Conservation (phyloP, 176 grass and related monocot species). For the Avena atlantica region DNA sequence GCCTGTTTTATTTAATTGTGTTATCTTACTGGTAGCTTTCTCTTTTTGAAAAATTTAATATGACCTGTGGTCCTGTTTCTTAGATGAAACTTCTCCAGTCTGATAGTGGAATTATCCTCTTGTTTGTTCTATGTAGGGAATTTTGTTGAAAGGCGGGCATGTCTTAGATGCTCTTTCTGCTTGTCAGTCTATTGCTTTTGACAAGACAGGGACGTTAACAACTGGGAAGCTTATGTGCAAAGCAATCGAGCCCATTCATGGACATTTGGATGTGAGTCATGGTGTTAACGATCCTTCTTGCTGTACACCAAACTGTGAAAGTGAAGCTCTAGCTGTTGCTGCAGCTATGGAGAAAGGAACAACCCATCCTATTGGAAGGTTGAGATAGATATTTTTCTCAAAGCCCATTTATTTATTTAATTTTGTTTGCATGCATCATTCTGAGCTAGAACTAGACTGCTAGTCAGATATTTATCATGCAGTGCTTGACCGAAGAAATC, state of each 20-base stretch:
- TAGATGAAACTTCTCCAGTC: constrained; percentile 19
- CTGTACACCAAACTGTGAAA: constrained; percentile 92
- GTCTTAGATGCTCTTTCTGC: constrained; percentile 90
- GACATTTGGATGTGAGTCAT: constrained; percentile 54
- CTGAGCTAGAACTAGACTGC: background rate
- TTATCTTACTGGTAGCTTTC: constrained; percentile 1
- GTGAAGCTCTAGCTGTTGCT: constrained; percentile 95
- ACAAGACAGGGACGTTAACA: constrained; percentile 97
- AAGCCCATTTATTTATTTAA: background rate
- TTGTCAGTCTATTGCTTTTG: constrained; percentile 96
- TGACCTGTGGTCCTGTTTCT: background rate
- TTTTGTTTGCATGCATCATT: constrained; percentile 16
- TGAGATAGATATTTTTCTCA: constrained; percentile 23
- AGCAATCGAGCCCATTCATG: constrained; percentile 97
- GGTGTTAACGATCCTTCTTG: constrained; percentile 61
- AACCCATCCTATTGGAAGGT: constrained; percentile 99
- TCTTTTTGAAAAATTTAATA: background rate
- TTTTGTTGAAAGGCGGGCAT: constrained; percentile 97
- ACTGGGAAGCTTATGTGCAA: constrained; percentile 97
- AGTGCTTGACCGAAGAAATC: background rate
- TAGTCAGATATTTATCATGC: background rate
- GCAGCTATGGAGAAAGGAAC: constrained; percentile 99
- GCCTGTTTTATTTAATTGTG: background rate
- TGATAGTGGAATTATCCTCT: constrained; percentile 27
- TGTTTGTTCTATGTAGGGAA: constrained; percentile 69